Conservation (phyloP, 2,329 filamentous ascomycete genomes). For the Neopestalotiopsis sp. region DNA sequence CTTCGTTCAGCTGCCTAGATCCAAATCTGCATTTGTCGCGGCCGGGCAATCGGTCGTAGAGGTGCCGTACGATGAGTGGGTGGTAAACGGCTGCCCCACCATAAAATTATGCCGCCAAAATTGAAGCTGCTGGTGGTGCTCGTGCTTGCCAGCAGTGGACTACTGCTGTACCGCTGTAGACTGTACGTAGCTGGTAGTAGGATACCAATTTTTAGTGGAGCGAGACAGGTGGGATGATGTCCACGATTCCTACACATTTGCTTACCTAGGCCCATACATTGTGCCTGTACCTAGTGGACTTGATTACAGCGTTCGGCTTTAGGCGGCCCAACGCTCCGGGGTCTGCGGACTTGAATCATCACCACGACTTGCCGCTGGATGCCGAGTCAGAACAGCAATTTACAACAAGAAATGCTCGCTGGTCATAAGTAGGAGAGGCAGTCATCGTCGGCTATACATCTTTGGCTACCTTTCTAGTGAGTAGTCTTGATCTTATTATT, state of each 20-base stretch:
- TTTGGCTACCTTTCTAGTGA: background rate
- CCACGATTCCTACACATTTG: no score
- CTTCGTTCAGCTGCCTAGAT: background rate
- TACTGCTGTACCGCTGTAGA: no score
- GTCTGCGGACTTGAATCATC: background rate
- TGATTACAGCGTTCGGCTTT: background rate
- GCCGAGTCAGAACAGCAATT: background rate
- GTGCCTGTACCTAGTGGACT: background rate
- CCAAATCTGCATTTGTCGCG: background rate
- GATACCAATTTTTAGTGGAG: no score
- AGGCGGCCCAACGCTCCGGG: background rate
- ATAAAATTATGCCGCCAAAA: background rate
- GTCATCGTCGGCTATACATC: background rate
- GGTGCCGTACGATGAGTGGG: background rate
- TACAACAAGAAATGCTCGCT: no score
- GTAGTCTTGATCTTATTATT: no score
- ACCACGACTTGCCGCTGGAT: conserved; percentile 2
- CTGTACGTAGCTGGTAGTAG: no score
- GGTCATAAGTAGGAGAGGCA: background rate
- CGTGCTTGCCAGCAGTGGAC: no score
- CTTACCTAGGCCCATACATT: background rate
- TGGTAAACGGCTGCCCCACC: background rate
- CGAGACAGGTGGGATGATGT: no score
- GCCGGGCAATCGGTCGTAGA: background rate
- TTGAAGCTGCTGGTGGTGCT: background rate